phyloP scores from a whole-genome alignment of 2,329 filamentous ascomycete species.

The Hypoxylon sp. region DNA sequence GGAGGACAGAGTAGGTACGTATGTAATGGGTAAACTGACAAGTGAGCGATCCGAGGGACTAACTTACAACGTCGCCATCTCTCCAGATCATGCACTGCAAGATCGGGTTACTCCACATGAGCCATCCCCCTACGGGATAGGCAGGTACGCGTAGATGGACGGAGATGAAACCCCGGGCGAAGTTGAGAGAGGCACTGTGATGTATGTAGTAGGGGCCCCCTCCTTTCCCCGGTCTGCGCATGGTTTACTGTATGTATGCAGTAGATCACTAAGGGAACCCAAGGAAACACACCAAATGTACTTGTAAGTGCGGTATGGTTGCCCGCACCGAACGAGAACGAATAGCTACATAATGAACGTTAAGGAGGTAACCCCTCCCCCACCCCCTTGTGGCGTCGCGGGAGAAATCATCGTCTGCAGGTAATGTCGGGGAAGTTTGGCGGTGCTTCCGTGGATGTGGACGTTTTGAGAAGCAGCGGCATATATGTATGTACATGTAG shows the following conservation, averaged over 20 bases:
- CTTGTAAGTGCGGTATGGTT: slow-evolving; percentile 22
- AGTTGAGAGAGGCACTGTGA: slow-evolving; percentile 28
- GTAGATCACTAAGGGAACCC: slow-evolving; percentile 21
- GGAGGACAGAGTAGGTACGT: slow-evolving; percentile 6
- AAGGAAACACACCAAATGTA: not conserved
- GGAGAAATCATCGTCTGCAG: slow-evolving; percentile 34
- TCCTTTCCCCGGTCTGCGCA: slow-evolving; percentile 6
- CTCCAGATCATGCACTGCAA: slow-evolving; percentile 50
- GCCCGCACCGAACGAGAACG: slow-evolving; percentile 32
- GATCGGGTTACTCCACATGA: slow-evolving; percentile 52
- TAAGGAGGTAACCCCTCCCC: slow-evolving; percentile 30
- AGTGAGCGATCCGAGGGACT: slow-evolving; percentile 41
- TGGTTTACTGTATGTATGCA: slow-evolving; percentile 19
- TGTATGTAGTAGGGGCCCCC: slow-evolving; percentile 6
- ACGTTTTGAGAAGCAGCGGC: slow-evolving; percentile 18
- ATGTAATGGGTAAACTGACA: slow-evolving; percentile 37
- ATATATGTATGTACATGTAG: not conserved
- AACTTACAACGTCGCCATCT: slow-evolving; percentile 35
- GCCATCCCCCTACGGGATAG: slow-evolving; percentile 25
- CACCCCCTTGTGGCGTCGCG: slow-evolving; percentile 35
- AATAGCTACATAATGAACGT: slow-evolving; percentile 8
- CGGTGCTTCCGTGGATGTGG: slow-evolving; percentile 31
- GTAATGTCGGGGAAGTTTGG: slow-evolving; percentile 37
- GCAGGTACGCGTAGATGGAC: slow-evolving; percentile 29
- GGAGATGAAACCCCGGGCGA: slow-evolving; percentile 6